phyloP scores from a whole-genome alignment of 495 filamentous ascomycete species.

The Penicillium ucsense region DNA sequence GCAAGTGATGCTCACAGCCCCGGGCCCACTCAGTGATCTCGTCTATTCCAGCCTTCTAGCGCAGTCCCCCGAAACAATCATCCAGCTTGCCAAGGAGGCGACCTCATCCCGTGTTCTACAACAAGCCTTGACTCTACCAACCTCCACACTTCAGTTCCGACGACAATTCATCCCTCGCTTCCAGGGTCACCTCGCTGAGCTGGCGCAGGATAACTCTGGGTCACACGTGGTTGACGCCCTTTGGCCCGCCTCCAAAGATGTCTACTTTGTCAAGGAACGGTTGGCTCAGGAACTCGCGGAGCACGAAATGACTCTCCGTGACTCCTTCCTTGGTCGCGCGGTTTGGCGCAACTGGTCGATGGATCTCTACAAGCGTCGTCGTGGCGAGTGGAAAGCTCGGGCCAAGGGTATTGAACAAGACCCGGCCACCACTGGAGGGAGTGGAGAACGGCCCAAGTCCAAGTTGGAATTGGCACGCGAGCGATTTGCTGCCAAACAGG shows the following conservation, averaged over 20 bases:
- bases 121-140: constrained; percentile 49
- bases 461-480: constrained; percentile 40
- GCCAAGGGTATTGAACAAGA: constrained; percentile 43
- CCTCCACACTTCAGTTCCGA: constrained; percentile 47
- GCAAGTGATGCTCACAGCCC: constrained; percentile 53
- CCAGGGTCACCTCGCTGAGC: constrained; percentile 45
- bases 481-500: constrained; percentile 28
- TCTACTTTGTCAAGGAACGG: constrained; percentile 57
- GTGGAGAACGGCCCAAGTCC: constrained; percentile 30
- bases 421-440: constrained; percentile 10
- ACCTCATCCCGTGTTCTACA: constrained; percentile 64
- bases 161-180: constrained; percentile 54
- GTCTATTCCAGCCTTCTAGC: constrained; percentile 47
- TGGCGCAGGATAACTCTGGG: constrained; percentile 62
- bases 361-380: constrained; percentile 66
- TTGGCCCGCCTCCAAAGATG: constrained; percentile 55
- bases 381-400: constrained; percentile 60
- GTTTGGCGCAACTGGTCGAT: constrained; percentile 92
- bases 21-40: constrained; percentile 46
- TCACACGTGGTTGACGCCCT: constrained; percentile 73
- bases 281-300: constrained; percentile 54
- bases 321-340: constrained; percentile 64
- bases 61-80: constrained; percentile 27
- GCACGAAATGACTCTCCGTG: constrained; percentile 56
- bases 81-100: constrained; percentile 46